Evolutionary conservation across 768 basidiomycete genomes (phyloP), one percentile per base, ranked within the genome.

Genomic region (Calocybe cyanea): DNA sequence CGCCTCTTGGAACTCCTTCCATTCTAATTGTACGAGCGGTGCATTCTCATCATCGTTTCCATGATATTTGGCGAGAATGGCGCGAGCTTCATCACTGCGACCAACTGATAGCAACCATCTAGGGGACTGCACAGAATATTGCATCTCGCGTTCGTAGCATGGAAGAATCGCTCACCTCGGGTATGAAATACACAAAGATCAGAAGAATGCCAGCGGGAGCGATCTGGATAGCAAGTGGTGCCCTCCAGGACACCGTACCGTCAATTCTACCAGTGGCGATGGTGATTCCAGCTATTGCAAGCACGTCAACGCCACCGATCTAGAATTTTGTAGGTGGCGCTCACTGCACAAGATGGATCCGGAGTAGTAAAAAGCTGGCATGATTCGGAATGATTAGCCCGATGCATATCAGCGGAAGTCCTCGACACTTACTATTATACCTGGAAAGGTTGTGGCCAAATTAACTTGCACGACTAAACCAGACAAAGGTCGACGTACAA

Each of bases 41-140:
- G 75, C 70, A 56, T 76, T 68, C 14, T 60, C 65, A 43, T 79
- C 68, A 3, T 68, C 73, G 45, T 76, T 64, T 11, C 78, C 78
- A 51, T 81, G 80, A 55, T 76, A 80, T 43, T 71, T 73, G 37
- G 67, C 63, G 9, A 80, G 67, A 52, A 79, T 72, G 20, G 56
- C 64, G 3, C 61, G 65, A 11, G 78, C 78, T 44, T 77, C 73
- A 7, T 72, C 73, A 24, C 72, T 69, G 6, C 71, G 66, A 13
- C 75, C 75, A 33, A 72, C 68, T 3, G 73, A 67, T 32, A 77
- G 64, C 23, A 79, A 61, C 78, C 78, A 81, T 25, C 78, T 71
- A 38, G 78, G 78, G 31, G 74, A 76, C 69, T 75, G 34, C 13
- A 41, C n/a, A n/a, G 17, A 41, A 31, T n/a, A 43, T 13, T 18